Conservation (phyloP, 805 yeast species). For the Metschnikowia vanudenii region DNA sequence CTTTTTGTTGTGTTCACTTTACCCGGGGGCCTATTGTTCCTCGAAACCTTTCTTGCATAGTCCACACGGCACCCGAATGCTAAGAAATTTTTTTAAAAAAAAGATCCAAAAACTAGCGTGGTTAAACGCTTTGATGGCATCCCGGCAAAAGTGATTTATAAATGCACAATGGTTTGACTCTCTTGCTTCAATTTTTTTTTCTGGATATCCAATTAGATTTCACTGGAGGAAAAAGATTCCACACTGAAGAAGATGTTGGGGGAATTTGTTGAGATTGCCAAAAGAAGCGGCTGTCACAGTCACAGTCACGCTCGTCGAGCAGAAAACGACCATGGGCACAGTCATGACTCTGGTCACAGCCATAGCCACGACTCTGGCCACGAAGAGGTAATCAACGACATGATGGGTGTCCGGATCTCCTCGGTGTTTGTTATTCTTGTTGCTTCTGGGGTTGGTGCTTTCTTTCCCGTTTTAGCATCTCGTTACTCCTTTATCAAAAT, state of each 20-base stretch:
- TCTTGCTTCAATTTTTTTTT: neutral
- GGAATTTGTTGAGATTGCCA: conserved; percentile 1
- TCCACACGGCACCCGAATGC: conserved; percentile 3
- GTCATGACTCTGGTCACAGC: conserved; percentile 6
- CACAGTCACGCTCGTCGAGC: neutral
- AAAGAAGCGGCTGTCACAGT: conserved; percentile 8
- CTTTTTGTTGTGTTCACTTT: neutral
- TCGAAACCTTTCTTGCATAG: neutral
- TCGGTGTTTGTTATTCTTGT: conserved; percentile 60
- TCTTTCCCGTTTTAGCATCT: conserved; percentile 62
- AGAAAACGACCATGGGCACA: conserved; percentile 5
- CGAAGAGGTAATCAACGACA: conserved; percentile 43
- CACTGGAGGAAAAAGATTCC: neutral
- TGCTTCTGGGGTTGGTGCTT: conserved; percentile 54
- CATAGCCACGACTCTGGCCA: conserved; percentile 38
- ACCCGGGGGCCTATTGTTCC: conserved; percentile 2
- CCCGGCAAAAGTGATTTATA: neutral
- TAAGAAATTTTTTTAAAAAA: conserved; percentile 1
- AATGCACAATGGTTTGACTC: neutral
- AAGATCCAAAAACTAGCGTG: neutral
- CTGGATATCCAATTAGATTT: neutral
- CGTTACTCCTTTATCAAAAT: conserved; percentile 55
- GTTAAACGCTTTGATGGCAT: neutral
- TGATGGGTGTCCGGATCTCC: conserved; percentile 53
- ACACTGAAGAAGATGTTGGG: neutral